These are phyloP conservation scores for Ochetophila trinervis DNA, from an alignment of 306 rosid species.

Conservation along the genomic window DNA sequence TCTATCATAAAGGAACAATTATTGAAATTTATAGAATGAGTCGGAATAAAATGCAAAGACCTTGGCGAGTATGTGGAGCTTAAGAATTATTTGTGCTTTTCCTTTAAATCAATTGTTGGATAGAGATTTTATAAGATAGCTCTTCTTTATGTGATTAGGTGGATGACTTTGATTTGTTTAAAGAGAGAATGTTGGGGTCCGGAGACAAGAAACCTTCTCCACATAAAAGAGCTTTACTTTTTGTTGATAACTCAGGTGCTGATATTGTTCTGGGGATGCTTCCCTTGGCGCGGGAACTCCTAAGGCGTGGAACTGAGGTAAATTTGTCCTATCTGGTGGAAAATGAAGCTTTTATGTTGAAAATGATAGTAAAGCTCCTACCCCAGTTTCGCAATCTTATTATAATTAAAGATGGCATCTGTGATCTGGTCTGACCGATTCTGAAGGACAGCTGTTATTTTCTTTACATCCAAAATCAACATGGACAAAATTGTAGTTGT, in stretches of 20 bases:
- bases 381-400: background rate
- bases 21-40: conserved; percentile 99
- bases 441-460: background rate
- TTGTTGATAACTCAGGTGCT: conserved; percentile 96
- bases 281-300: conserved; percentile 97
- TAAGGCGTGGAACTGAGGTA: conserved; percentile 93
- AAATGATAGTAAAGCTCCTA: background rate
- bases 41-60: conserved; percentile 96
- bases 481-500: background rate
- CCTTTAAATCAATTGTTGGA: background rate
- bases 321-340: conserved; percentile 23
- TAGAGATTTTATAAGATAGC: background rate
- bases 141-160: conserved; percentile 49
- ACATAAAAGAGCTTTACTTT: conserved; percentile 85
- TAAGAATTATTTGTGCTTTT: conserved; percentile 7
- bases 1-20: conserved; percentile 94
- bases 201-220: conserved; percentile 51
- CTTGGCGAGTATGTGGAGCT: conserved; percentile 71
- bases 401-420: background rate
- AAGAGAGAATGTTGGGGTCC: conserved; percentile 75
- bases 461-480: background rate
- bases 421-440: background rate
- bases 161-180: conserved; percentile 82
- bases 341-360: conserved; percentile 8
- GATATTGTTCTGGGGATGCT: conserved; percentile 98